A percentile compares a stretch with the other conserved stretches of the same genome.
phyloP scores from a whole-genome alignment of 352 stramenopile species.

The Blastocystis sp. region DNA sequence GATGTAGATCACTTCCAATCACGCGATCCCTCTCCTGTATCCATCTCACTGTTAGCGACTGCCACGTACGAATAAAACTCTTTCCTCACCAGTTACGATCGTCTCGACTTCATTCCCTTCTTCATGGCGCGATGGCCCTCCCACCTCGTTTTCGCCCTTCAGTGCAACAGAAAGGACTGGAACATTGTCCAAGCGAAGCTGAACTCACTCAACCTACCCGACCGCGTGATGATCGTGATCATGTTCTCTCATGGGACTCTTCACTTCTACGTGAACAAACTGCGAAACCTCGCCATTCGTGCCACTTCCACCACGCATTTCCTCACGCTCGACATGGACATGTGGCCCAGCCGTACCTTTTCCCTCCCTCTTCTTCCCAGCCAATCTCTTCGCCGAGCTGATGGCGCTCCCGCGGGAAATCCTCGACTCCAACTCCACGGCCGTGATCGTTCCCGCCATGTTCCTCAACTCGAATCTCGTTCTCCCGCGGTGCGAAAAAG shows the following conservation, averaged over 20 bases:
- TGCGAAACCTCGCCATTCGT: conserved; percentile 42
- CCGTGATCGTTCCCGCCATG: conserved; percentile 12
- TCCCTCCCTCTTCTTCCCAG: background rate
- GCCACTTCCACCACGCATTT: conserved; percentile 49
- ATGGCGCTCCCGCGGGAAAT: background rate
- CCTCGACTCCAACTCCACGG: background rate
- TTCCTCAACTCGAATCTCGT: background rate
- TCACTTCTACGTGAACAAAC: conserved; percentile 27
- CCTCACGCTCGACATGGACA: conserved; percentile 42
- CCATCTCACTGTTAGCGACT: background rate
- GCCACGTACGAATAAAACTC: background rate
- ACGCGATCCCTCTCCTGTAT: background rate
- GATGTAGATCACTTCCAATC: background rate
- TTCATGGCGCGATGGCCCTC: background rate
- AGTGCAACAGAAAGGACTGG: background rate
- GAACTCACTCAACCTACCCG: conserved; percentile 6
- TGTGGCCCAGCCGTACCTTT: conserved; percentile 8
- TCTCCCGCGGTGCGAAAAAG: background rate
- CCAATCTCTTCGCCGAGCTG: background rate
- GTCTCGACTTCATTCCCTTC: background rate
- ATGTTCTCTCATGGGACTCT: background rate
- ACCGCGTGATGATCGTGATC: conserved; percentile 1
- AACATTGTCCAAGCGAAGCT: background rate
- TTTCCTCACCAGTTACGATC: background rate
- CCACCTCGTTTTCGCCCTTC: background rate